phyloP scores from a whole-genome alignment of 208 protist genomes.

The Trypanosoma brucei region DNA sequence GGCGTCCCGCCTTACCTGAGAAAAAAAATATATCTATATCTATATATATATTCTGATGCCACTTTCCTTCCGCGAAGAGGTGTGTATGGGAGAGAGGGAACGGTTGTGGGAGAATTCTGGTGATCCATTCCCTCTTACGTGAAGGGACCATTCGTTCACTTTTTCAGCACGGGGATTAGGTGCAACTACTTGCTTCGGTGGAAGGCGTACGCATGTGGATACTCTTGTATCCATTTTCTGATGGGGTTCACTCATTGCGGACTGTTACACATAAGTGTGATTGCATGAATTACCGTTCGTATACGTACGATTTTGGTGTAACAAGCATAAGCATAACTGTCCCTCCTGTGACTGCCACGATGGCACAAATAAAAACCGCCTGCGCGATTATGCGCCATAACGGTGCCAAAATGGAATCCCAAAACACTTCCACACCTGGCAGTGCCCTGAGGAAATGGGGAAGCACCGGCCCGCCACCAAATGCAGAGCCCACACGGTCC shows the following conservation, averaged over 20 bases:
- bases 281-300: slow-evolving; percentile 8
- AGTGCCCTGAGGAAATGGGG: slow-evolving; percentile 27
- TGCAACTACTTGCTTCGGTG: too few relatives aligned
- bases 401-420: slow-evolving; percentile 43
- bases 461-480: slow-evolving; percentile 13
- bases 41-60: too few relatives aligned
- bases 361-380: slow-evolving; percentile 31
- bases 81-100: too few relatives aligned
- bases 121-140: too few relatives aligned
- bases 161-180: too few relatives aligned
- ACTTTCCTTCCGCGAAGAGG: too few relatives aligned
- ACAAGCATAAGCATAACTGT: slow-evolving; percentile 44
- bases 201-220: neutral
- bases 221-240: neutral
- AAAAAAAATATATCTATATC: too few relatives aligned
- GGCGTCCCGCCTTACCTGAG: too few relatives aligned
- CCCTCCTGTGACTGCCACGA: slow-evolving; percentile 31
- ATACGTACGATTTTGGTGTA: slow-evolving; percentile 30
- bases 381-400: slow-evolving; percentile 61
- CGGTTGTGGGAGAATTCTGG: too few relatives aligned
- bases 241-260: neutral
- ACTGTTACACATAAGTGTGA: neutral
- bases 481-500: slow-evolving; percentile 19
- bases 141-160: too few relatives aligned
- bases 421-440: slow-evolving; percentile 43